Percentiles rank a stretch among this genome's conserved stretches.
phyloP scores from a whole-genome alignment of 2,329 filamentous ascomycete species.

The Bipolaris cookei region DNA sequence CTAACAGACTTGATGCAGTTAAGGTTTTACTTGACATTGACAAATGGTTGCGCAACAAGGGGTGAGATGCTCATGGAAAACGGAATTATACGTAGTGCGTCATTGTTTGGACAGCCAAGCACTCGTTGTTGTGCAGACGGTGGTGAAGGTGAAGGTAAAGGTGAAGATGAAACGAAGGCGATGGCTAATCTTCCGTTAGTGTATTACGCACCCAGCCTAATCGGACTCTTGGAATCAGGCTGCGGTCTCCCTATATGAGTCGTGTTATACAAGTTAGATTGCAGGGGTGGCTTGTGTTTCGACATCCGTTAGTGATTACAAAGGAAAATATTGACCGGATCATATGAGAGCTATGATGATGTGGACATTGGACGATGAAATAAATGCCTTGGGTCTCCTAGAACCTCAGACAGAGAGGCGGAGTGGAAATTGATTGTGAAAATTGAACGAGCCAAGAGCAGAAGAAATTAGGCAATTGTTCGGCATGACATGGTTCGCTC shows the following conservation, averaged over 20 bases:
- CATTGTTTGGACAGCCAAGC: no score
- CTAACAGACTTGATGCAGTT: not conserved
- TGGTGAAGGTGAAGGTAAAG: not conserved
- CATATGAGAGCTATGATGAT: not conserved
- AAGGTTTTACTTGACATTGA: not conserved
- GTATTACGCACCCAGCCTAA: no score
- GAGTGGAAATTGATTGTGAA: not conserved
- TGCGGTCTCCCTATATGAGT: not conserved
- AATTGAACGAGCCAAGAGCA: not conserved
- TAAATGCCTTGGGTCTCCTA: not conserved
- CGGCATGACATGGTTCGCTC: not conserved
- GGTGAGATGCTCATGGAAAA: not conserved
- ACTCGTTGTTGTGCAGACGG: slow-evolving; percentile 7
- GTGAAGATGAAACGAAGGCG: not conserved
- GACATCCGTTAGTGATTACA: not conserved
- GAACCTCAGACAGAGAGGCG: not conserved
- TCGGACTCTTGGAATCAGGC: not conserved
- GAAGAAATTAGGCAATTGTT: not conserved
- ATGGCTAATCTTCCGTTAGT: no score
- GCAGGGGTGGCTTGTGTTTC: not conserved
- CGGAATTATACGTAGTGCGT: not conserved
- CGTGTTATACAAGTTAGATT: not conserved
- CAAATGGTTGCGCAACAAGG: not conserved
- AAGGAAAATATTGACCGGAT: not conserved
- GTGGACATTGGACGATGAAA: not conserved